Evolutionary conservation across 129 eudicot species (phyloP), one percentile per base, ranked within the genome.

Genomic region (Helianthus annuus): DNA sequence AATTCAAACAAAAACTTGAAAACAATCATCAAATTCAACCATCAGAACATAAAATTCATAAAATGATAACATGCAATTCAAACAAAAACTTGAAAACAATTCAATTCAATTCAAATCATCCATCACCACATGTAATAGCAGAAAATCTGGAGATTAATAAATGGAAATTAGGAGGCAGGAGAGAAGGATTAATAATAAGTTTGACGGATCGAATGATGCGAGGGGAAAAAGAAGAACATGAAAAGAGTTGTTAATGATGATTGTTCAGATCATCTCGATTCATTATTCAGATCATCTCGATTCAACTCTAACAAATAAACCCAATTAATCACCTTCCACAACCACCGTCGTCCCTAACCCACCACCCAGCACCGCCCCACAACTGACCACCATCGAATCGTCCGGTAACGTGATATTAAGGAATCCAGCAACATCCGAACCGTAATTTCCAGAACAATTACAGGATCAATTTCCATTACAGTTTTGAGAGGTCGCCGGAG

Each of bases 211-310:
- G 76, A 83, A 55, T 61, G 64, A 80, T 55, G 73, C 6, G 53
- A 62, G 66, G 52, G 68, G 82, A 44, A 63, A 63, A 29, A n/a
- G 12, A 38, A 38, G 69, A 77, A 86, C 91, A 88, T 86, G 85
- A 42, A 19, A 77, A 44, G 55, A 70, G 71, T 39, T 77, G 78
- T 75, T 83, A 61, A 83, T 61, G 83, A 78, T 72, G 57, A 73
- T 27, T 56, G 67, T 57, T 19, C 22, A 19, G 22, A 19, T 19
- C 22, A 19, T 19, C 22, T 19, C 22, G 22, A 19, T 19, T 19
- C 22, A 19, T 19, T 19, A 19, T 19, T 19, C 22, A 19, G 22
- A 19, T 19, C 22, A 19, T 19, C 22, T 19, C 22, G 22, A 19
- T 19, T 19, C 22, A 19, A 19, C 22, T 19, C 22, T 19, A 19